Evolutionary conservation across 805 yeast genomes (phyloP).

Genomic region (Nakazawaea holstii): DNA sequence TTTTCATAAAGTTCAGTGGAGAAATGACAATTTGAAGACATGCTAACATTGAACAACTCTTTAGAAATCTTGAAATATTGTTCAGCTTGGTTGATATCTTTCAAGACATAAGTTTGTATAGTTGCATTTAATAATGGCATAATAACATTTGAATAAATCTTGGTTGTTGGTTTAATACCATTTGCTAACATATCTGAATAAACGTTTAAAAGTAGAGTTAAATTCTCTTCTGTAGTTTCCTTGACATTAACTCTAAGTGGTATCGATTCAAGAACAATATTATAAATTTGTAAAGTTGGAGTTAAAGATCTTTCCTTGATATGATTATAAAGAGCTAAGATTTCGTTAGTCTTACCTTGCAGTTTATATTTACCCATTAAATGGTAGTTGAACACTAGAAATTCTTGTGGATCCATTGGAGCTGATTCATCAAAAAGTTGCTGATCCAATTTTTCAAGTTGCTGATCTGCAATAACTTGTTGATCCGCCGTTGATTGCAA

Average conservation of each 20-base stretch:
- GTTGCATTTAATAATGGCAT: conserved; percentile 46
- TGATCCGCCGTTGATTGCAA: not conserved
- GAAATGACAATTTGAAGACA: conserved; percentile 29
- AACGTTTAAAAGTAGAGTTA: conserved; percentile 58
- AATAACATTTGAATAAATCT: conserved; percentile 50
- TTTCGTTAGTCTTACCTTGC: conserved; percentile 24
- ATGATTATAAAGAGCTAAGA: conserved; percentile 25
- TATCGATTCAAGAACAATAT: conserved; percentile 51
- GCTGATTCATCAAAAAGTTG: not conserved
- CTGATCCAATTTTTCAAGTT: not conserved
- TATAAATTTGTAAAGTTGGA: conserved; percentile 49
- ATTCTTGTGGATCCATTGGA: not conserved
- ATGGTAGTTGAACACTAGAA: conserved; percentile 15
- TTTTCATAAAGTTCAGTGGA: conserved; percentile 33
- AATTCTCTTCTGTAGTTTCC: conserved; percentile 50
- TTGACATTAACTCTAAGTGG: conserved; percentile 43
- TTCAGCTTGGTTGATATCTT: conserved; percentile 32
- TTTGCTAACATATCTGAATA: conserved; percentile 60
- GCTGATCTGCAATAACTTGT: not conserved
- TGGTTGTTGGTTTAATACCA: conserved; percentile 48
- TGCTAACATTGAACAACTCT: conserved; percentile 34
- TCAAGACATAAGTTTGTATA: conserved; percentile 30
- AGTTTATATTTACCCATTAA: conserved; percentile 20
- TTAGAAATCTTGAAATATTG: conserved; percentile 46
- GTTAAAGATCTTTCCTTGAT: conserved; percentile 28